Evolutionary conservation across 352 stramenopile genomes (phyloP).

Genomic region (Plasmopara viticola): DNA sequence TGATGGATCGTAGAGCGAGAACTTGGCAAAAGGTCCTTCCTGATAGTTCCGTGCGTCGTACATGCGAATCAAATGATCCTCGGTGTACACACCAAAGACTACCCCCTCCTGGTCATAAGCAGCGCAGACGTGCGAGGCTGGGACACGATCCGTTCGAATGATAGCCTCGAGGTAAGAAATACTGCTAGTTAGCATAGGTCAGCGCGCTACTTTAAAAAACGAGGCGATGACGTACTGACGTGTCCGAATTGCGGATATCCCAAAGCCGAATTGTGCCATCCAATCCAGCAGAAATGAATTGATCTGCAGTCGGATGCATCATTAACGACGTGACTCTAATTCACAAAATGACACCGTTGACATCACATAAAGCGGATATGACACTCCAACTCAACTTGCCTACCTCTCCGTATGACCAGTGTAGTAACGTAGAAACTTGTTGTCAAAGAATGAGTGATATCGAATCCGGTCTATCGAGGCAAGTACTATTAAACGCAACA

Average conservation of each 20-base stretch:
- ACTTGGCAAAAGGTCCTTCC: constrained; percentile 84
- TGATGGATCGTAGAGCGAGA: constrained; percentile 74
- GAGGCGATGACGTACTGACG: constrained; percentile 27
- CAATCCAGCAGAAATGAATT: constrained; percentile 77
- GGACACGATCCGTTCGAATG: constrained; percentile 56
- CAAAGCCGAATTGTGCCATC: constrained; percentile 75
- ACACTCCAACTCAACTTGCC: background rate
- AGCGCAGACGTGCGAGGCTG: constrained; percentile 55
- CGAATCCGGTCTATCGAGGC: constrained; percentile 58
- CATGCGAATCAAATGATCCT: constrained; percentile 83
- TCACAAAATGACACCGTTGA: constrained; percentile 1
- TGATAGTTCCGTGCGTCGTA: constrained; percentile 86
- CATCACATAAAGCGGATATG: background rate
- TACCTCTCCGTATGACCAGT: constrained; percentile 70
- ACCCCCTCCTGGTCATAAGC: constrained; percentile 81
- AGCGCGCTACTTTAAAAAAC: background rate
- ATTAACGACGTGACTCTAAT: constrained; percentile 73
- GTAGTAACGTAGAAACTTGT: constrained; percentile 87
- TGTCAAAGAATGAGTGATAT: constrained; percentile 87
- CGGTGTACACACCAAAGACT: constrained; percentile 81
- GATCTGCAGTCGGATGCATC: constrained; percentile 81
- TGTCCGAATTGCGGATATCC: constrained; percentile 69
- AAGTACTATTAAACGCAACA: background rate
- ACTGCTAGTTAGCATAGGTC: background rate
- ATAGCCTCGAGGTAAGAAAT: constrained; percentile 31